These are phyloP conservation scores for Bipolaris oryzae DNA, from an alignment of 2,329 filamentous ascomycete species.

Conservation along the genomic window DNA sequence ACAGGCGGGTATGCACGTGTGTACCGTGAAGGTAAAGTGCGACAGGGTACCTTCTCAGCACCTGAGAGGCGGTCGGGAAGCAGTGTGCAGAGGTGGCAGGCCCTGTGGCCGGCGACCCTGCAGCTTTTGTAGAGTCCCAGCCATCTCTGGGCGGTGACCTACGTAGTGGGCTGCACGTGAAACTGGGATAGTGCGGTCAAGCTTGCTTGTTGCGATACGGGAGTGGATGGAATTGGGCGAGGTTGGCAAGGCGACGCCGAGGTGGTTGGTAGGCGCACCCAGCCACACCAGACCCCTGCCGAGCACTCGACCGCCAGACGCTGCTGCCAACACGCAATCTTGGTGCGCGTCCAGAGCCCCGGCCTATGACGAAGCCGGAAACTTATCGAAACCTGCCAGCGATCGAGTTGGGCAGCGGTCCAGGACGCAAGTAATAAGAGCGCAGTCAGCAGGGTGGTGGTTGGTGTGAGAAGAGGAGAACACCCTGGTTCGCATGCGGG, in stretches of 20 bases:
- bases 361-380: conserved; percentile 13
- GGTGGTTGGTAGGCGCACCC: conserved; percentile 36
- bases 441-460: not conserved
- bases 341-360: not conserved
- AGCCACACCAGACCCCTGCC: conserved; percentile 31
- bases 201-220: conserved; percentile 23
- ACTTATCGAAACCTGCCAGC: not conserved
- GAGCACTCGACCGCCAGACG: conserved; percentile 8
- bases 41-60: conserved; percentile 26
- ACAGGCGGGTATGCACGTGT: conserved; percentile 19
- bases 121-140: conserved; percentile 42
- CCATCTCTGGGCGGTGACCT: conserved; percentile 40
- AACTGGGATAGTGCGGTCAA: conserved; percentile 27
- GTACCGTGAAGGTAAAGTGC: conserved; percentile 11
- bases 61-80: conserved; percentile 27
- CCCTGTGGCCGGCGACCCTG: conserved; percentile 23
- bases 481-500: not conserved
- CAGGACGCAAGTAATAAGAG: not conserved
- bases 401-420: not conserved
- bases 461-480: not conserved
- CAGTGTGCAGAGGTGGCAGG: conserved; percentile 30
- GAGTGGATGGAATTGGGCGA: conserved; percentile 43
- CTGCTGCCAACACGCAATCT: conserved; percentile 17
- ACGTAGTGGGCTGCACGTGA: conserved; percentile 32
- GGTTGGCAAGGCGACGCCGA: conserved; percentile 37